A percentile compares a stretch with the other conserved stretches of the same genome.
Evolutionary conservation across 2,329 filamentous ascomycete genomes (phyloP).

Genomic region (Macrophomina tecta): DNA sequence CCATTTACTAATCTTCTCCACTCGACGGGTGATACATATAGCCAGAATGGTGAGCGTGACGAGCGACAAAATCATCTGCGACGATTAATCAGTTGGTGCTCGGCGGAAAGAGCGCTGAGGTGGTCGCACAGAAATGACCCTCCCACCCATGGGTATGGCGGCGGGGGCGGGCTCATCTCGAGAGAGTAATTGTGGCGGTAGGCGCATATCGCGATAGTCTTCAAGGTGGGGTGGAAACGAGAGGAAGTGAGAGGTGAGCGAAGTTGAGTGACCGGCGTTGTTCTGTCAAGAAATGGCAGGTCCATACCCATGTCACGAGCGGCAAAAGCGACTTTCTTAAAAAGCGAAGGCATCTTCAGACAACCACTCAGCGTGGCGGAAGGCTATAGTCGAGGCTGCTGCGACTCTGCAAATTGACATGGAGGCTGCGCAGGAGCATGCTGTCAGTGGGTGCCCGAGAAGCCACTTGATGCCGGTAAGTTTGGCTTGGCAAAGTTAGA

Average conservation of each 20-base stretch:
- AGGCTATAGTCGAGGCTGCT: constrained; percentile 17
- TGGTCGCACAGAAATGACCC: constrained; percentile 33
- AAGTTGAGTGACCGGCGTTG: background rate
- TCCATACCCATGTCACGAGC: constrained; percentile 20
- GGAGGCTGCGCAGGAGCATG: constrained; percentile 1
- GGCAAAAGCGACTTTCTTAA: constrained; percentile 14
- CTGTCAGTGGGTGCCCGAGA: constrained; percentile 8
- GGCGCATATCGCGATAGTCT: constrained; percentile 1
- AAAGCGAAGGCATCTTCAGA: constrained; percentile 8
- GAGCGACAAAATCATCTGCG: constrained; percentile 19
- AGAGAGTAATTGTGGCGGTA: background rate
- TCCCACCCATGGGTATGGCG: constrained; percentile 35
- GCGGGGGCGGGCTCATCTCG: constrained; percentile 27
- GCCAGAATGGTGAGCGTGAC: constrained; percentile 26
- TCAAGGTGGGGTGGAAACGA: background rate
- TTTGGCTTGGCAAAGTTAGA: constrained; percentile 19
- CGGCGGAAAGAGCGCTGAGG: background rate
- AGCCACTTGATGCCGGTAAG: constrained; percentile 17
- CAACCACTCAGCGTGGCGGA: constrained; percentile 1
- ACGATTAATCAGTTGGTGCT: background rate
- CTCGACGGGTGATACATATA: constrained; percentile 34
- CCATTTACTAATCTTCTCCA: constrained; percentile 36
- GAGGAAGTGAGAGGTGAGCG: background rate
- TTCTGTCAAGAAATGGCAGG: constrained; percentile 5
- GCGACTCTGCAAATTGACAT: constrained; percentile 1